Evolutionary conservation across 2,329 filamentous ascomycete genomes (phyloP).

Genomic region (Helotiales sp.): DNA sequence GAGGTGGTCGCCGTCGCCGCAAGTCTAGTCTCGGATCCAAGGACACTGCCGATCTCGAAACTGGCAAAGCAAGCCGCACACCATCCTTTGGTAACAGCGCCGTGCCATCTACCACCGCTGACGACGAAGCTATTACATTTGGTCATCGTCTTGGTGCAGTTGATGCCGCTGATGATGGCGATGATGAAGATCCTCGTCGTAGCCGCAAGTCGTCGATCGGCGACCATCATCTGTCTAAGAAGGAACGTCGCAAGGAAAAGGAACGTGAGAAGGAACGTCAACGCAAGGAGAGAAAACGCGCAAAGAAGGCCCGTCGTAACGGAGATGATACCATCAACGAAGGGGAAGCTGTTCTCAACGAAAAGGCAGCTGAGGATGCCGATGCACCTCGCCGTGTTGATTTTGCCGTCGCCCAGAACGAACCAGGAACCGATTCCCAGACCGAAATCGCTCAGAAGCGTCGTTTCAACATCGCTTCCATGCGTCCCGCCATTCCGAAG

Average conservation of each 20-base stretch:
- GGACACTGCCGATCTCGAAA: slow-evolving; percentile 49
- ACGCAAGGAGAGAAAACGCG: slow-evolving; percentile 24
- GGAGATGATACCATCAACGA: slow-evolving; percentile 25
- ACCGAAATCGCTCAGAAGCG: slow-evolving; percentile 36
- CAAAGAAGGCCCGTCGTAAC: slow-evolving; percentile 25
- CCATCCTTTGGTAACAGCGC: slow-evolving; percentile 40
- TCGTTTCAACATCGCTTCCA: slow-evolving; percentile 57
- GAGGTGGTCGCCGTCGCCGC: slow-evolving; percentile 60
- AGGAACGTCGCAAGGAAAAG: slow-evolving; percentile 39
- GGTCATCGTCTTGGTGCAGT: slow-evolving; percentile 37
- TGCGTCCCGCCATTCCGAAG: slow-evolving; percentile 62
- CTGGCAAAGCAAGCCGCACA: slow-evolving; percentile 38
- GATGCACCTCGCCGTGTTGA: slow-evolving; percentile 56
- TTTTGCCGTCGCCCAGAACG: slow-evolving; percentile 48
- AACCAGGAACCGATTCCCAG: slow-evolving; percentile 31
- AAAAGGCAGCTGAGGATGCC: slow-evolving; percentile 25
- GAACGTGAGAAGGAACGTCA: slow-evolving; percentile 40
- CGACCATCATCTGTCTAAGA: slow-evolving; percentile 30
- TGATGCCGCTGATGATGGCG: slow-evolving; percentile 54
- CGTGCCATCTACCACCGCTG: slow-evolving; percentile 24
- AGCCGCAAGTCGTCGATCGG: slow-evolving; percentile 31
- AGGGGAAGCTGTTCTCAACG: slow-evolving; percentile 19
- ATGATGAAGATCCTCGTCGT: slow-evolving; percentile 42
- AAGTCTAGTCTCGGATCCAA: slow-evolving; percentile 76
- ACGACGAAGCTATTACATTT: slow-evolving; percentile 20